Percentiles rank a stretch among this genome's conserved stretches.
phyloP scores from a whole-genome alignment of 345 rosid genomes.

The Eucalyptus pauciflora region DNA sequence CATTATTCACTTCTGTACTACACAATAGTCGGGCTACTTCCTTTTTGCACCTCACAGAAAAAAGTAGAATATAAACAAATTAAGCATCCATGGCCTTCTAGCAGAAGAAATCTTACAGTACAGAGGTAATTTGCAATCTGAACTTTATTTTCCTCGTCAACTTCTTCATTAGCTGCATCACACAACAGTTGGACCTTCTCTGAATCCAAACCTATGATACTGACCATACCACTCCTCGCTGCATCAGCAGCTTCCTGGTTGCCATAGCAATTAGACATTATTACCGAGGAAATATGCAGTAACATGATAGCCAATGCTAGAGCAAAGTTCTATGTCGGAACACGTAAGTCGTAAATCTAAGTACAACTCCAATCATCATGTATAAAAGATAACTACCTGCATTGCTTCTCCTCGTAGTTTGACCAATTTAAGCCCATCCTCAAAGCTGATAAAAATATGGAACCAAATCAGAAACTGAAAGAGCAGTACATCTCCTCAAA shows the following conservation, averaged over 20 bases:
- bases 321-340: background rate
- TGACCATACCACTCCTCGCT: constrained; percentile 92
- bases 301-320: background rate
- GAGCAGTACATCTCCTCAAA: background rate
- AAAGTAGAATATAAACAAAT: background rate
- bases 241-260: constrained; percentile 92
- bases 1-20: background rate
- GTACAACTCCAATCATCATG: background rate
- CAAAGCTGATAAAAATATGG: constrained; percentile 45
- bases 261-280: background rate
- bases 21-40: background rate
- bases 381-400: constrained; percentile 41
- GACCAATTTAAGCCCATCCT: constrained; percentile 93
- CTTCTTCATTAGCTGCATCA: constrained; percentile 91
- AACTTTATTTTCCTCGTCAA: constrained; percentile 68
- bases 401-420: constrained; percentile 97
- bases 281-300: background rate
- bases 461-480: background rate
- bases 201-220: constrained; percentile 82
- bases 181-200: constrained; percentile 81
- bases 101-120: constrained; percentile 34
- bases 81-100: background rate
- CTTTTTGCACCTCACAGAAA: background rate
- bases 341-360: background rate
- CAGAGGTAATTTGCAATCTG: constrained; percentile 93